Conservation (phyloP, 805 yeast species). For the Candida fluviatilis region DNA sequence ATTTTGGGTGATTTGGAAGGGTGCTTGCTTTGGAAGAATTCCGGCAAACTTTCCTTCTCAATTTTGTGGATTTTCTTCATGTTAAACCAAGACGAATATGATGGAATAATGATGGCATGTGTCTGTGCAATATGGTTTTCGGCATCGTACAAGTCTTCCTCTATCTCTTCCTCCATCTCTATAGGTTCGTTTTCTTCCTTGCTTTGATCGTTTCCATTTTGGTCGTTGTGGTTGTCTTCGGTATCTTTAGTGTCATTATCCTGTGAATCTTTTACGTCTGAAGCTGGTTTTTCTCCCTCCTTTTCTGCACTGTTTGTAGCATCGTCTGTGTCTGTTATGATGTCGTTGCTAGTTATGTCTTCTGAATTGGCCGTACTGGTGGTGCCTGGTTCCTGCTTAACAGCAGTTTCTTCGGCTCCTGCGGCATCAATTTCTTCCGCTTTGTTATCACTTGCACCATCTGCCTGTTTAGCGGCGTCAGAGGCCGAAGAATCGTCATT, state of each 20-base stretch:
- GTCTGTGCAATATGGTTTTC: conserved; percentile 48
- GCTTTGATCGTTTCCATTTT: conserved; percentile 6
- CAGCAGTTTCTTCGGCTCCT: no score
- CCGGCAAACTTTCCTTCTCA: conserved; percentile 82
- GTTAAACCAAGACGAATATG: conserved; percentile 84
- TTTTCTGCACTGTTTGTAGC: no score
- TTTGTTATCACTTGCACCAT: neutral
- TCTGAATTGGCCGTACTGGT: no score
- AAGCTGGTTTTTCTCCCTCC: no score
- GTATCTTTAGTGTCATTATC: neutral
- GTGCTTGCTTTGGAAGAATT: conserved; percentile 72
- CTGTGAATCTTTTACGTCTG: no score
- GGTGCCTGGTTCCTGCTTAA: no score
- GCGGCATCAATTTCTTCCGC: no score
- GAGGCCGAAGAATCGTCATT: neutral
- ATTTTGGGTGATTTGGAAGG: conserved; percentile 77
- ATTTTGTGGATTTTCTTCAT: conserved; percentile 68
- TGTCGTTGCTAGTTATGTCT: no score
- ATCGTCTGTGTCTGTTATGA: no score
- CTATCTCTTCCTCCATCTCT: conserved; percentile 9
- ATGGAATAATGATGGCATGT: conserved; percentile 80
- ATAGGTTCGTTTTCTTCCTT: conserved; percentile 1
- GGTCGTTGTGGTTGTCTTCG: conserved; percentile 1
- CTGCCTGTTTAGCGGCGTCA: neutral
- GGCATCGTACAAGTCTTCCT: conserved; percentile 13